Base-by-base conservation (phyloP, 1,284 basidiomycete genomes). In the Pseudozyma hubeiensis region DNA sequence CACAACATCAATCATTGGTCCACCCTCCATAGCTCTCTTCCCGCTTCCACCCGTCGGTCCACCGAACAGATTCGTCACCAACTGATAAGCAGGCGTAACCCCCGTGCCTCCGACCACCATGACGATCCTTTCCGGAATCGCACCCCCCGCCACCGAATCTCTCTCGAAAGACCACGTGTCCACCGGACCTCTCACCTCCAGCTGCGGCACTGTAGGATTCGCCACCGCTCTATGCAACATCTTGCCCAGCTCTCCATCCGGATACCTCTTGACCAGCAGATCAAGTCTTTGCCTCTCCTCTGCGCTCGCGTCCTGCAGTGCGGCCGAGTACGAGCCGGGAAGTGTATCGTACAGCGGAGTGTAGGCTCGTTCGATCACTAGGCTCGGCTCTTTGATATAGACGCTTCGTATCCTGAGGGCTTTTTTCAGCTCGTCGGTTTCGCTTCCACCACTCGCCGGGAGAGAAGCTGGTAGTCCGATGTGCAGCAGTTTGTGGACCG, bases 301-400 rank as follows among this genome's bases (percentile, higher is more conserved):
- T 13, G 1, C n/a, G 1, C 37, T 55, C 2, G 48, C 44, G 0
- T 24, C 46, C 0, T n/a, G 6, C 7, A 62, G 17, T 4, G 58
- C 60, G 6, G 35, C 30, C 1, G 63, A 63, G n/a, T 45, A 34
- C 17, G 64, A 58, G 34, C 61, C 62, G 2, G 66, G 66, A 2
- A 63, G 49, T 5, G 64, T 69, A 24, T 72, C 67, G 47, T 76
- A 74, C 11, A 80, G 53, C 9, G 78, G 78, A 3, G 78, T 80
- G 19, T 80, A 80, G 7, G 76, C 71, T 16, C 78, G 60, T 35
- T 80, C 75, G 53, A 80, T 78, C 31, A 75, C 72, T 9, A 80
- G 51, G 7, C 61, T 61, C 7, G 78, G 76, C 34, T 78, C 73
- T 40, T 77, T 78, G 66, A 73, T 63, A 52, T 75, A 72, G 13